Conservation (phyloP, 208 protist species). For the Crithidia acanthocephali region DNA sequence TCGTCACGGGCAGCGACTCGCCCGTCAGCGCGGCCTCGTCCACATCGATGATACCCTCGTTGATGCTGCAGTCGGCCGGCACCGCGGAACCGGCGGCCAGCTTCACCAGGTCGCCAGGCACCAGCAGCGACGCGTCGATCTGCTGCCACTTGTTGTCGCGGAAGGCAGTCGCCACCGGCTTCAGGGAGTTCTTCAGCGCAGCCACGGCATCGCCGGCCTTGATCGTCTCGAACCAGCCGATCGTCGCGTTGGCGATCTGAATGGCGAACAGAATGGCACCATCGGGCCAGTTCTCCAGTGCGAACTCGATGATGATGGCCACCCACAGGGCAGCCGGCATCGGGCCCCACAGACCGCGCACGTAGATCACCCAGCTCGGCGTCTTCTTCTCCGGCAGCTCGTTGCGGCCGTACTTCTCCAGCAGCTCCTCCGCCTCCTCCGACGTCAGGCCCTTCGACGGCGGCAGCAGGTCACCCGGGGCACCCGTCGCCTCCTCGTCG, state of each 20-base stretch:
- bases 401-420: slow-evolving; percentile 77
- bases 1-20: slow-evolving; percentile 95
- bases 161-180: slow-evolving; percentile 71
- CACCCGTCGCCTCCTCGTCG: slow-evolving; percentile 39
- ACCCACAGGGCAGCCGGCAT: slow-evolving; percentile 91
- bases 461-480: slow-evolving; percentile 38
- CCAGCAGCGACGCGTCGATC: slow-evolving; percentile 82
- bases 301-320: slow-evolving; percentile 91
- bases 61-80: slow-evolving; percentile 93
- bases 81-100: slow-evolving; percentile 91
- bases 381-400: slow-evolving; percentile 79
- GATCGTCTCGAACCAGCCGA: slow-evolving; percentile 94
- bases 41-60: slow-evolving; percentile 90
- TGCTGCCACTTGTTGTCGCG: slow-evolving; percentile 87
- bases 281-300: slow-evolving; percentile 88
- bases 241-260: slow-evolving; percentile 82
- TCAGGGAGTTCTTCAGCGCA: slow-evolving; percentile 90
- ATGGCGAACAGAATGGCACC: slow-evolving; percentile 86
- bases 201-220: slow-evolving; percentile 94
- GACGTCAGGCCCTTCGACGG: slow-evolving; percentile 71
- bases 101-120: slow-evolving; percentile 95
- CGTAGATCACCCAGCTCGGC: slow-evolving; percentile 81
- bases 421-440: slow-evolving; percentile 61
- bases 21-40: slow-evolving; percentile 96
- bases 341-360: slow-evolving; percentile 81